phyloP scores from a whole-genome alignment of 2,329 filamentous ascomycete species.

The Zymoseptoria pseudotritici region DNA sequence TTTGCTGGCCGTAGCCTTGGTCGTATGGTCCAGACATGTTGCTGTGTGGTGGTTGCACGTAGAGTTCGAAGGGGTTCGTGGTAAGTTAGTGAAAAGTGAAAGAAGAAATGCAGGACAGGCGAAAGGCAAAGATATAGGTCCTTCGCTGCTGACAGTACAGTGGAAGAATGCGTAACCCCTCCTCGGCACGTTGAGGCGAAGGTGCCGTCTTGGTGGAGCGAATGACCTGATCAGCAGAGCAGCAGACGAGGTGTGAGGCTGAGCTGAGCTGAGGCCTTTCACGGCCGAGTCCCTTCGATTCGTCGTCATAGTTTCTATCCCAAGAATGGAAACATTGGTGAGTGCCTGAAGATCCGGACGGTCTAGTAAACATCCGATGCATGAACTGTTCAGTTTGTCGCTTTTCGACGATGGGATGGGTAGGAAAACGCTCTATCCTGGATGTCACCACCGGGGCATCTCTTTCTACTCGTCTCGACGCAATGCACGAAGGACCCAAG shows the following conservation, averaged over 20 bases:
- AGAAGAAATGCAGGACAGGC: background rate
- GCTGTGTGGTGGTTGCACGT: background rate
- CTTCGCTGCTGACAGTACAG: background rate
- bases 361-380: background rate
- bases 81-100: background rate
- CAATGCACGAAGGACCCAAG: no score
- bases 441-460: no score
- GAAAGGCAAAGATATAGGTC: background rate
- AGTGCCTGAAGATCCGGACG: background rate
- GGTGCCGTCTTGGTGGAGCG: background rate
- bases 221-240: background rate
- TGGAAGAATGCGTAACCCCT: background rate
- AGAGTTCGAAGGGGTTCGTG: background rate
- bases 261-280: background rate
- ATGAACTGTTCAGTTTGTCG: background rate
- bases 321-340: background rate
- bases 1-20: conserved; percentile 19
- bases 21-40: conserved; percentile 20
- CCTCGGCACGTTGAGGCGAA: background rate
- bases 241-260: background rate
- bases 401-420: background rate
- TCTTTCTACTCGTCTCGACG: no score
- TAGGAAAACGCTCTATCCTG: no score
- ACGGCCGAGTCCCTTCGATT: background rate
- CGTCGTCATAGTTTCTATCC: background rate